phyloP scores from a whole-genome alignment of 2,329 filamentous ascomycete species.

The Aspergillus phoenicis region DNA sequence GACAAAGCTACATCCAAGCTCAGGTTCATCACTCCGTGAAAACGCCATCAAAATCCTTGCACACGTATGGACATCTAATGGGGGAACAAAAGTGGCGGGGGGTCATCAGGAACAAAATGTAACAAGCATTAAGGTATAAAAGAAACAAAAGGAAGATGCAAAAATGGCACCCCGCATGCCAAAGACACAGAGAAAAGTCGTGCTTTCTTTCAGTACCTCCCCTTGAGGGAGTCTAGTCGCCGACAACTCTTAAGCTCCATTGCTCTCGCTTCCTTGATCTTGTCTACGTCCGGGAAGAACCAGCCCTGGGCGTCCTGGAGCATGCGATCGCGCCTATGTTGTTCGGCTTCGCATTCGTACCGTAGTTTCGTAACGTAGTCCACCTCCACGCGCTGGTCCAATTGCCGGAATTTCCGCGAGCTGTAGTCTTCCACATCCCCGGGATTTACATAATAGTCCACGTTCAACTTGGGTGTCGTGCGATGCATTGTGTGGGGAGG shows the following conservation, averaged over 20 bases:
- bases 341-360: slow-evolving; percentile 74
- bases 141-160: slow-evolving; percentile 11
- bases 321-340: slow-evolving; percentile 64
- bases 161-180: slow-evolving; percentile 5
- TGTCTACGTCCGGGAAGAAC: slow-evolving; percentile 79
- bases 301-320: slow-evolving; percentile 81
- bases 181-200: background rate
- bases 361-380: slow-evolving; percentile 69
- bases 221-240: slow-evolving; percentile 55
- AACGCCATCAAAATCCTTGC: slow-evolving; percentile 19
- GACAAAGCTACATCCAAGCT: slow-evolving; percentile 11
- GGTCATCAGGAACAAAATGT: slow-evolving; percentile 6
- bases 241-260: slow-evolving; percentile 64
- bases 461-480: slow-evolving; percentile 67
- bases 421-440: slow-evolving; percentile 72
- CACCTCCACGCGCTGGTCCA: slow-evolving; percentile 78
- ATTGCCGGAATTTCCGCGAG: slow-evolving; percentile 66
- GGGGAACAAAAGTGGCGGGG: background rate
- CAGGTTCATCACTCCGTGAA: slow-evolving; percentile 15
- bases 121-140: slow-evolving; percentile 6
- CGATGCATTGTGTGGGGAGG: slow-evolving; percentile 75
- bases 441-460: slow-evolving; percentile 86
- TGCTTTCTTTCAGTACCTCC: slow-evolving; percentile 31
- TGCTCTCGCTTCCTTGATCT: slow-evolving; percentile 70
- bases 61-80: slow-evolving; percentile 21